These are phyloP conservation scores for Fusarium nanum DNA, from an alignment of 2,329 filamentous ascomycete species.

Conservation along the genomic window DNA sequence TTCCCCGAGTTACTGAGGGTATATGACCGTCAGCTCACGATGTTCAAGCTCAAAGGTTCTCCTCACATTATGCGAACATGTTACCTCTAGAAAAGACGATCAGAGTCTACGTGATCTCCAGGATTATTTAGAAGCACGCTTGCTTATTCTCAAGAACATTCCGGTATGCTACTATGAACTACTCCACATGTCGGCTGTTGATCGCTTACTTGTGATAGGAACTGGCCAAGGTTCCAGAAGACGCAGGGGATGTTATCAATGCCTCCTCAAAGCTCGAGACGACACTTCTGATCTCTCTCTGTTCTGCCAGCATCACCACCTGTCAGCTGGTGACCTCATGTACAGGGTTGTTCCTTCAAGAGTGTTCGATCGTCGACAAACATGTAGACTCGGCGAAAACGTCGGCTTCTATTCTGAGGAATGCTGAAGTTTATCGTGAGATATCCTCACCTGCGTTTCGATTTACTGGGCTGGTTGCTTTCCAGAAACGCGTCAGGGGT, in stretches of 20 bases:
- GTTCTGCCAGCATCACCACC: conserved; percentile 72
- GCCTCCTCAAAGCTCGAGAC: conserved; percentile 70
- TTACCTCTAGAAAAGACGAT: conserved; percentile 58
- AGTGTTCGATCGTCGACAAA: conserved; percentile 66
- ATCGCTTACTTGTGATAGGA: conserved; percentile 56
- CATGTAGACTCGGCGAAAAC: conserved; percentile 63
- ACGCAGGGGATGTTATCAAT: conserved; percentile 65
- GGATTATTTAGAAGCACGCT: conserved; percentile 66
- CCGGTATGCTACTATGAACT: conserved; percentile 54
- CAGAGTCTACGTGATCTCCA: conserved; percentile 61
- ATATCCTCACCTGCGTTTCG: conserved; percentile 72
- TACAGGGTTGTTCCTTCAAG: conserved; percentile 71
- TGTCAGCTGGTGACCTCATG: conserved; percentile 73
- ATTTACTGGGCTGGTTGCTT: conserved; percentile 76
- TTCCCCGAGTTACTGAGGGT: not conserved
- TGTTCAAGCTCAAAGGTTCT: conserved; percentile 52
- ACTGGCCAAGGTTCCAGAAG: conserved; percentile 64
- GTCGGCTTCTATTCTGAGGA: conserved; percentile 66
- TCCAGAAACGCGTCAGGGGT: conserved; percentile 73
- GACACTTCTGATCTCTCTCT: conserved; percentile 71
- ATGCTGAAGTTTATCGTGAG: conserved; percentile 70
- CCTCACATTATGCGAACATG: conserved; percentile 62
- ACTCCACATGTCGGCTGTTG: not conserved
- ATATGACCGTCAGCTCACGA: conserved; percentile 10
- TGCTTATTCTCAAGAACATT: conserved; percentile 63